These are phyloP conservation scores for Davidsoniella eucalypti DNA, from an alignment of 2,329 filamentous ascomycete genomes.

Conservation along the genomic window DNA sequence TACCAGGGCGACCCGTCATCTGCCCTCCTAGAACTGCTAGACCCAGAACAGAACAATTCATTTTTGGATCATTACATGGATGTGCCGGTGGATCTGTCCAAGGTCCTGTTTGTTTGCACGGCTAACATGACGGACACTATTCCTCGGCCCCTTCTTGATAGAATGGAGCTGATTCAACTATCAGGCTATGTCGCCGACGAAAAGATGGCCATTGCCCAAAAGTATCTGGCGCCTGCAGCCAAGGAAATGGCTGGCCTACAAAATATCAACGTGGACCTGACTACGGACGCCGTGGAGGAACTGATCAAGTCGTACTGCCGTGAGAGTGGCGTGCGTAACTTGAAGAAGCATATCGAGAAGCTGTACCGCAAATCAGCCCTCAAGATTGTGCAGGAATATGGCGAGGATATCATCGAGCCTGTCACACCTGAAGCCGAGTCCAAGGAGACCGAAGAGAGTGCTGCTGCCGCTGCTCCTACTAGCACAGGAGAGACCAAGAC, in stretches of 20 bases:
- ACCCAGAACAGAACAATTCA: slow-evolving; percentile 92
- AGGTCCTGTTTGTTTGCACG: slow-evolving; percentile 96
- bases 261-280: slow-evolving; percentile 75
- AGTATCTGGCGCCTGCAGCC: slow-evolving; percentile 83
- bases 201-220: slow-evolving; percentile 96
- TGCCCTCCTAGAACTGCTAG: slow-evolving; percentile 79
- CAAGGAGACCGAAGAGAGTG: slow-evolving; percentile 20
- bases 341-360: slow-evolving; percentile 99
- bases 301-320: slow-evolving; percentile 97
- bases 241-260: slow-evolving; percentile 85
- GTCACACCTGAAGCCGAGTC: slow-evolving; percentile 45
- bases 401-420: slow-evolving; percentile 61
- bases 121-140: slow-evolving; percentile 99
- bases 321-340: slow-evolving; percentile 87
- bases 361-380: slow-evolving; percentile 93
- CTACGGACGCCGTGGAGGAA: slow-evolving; percentile 78
- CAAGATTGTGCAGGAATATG: slow-evolving; percentile 90
- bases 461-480: slow-evolving; percentile 12
- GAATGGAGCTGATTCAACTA: slow-evolving; percentile 94
- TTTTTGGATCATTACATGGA: slow-evolving; percentile 99
- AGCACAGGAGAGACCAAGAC: slow-evolving; percentile 14
- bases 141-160: slow-evolving; percentile 77
- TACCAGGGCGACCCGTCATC: slow-evolving; percentile 95
- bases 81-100: slow-evolving; percentile 89
- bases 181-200: slow-evolving; percentile 96